Base-by-base conservation (phyloP, 140 eudicot genomes). In the Stevia rebaudiana region DNA sequence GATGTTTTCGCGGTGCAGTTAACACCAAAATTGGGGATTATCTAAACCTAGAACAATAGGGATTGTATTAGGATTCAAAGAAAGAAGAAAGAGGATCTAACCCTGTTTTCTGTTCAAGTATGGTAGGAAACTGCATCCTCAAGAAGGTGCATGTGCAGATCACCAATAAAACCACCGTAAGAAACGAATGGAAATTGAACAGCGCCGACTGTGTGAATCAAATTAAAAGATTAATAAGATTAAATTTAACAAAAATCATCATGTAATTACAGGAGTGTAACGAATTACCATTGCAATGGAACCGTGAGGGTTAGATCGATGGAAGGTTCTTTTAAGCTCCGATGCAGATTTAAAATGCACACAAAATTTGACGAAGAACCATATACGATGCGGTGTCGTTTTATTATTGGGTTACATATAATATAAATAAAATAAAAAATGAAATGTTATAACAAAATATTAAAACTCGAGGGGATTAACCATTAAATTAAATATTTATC, bases 41-140 rank as follows among this genome's bases (percentile, higher is more conserved):
- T 25, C 5, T 11, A 40, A 44, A 46, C 52, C 46, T 56, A 73
- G 53, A 65, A 35, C 48, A n/a, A 35, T 15, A 46, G 17, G 5
- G 37, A 72, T 42, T 31, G 19, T 40, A 70, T 25, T 21, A 25
- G 37, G 25, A 28, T 52, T 16, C 0, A 63, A 18, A 6, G 3
- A 40, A 37, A 31, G 39, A 49, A 22, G 35, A 22, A 21, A 35
- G 16, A 9, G 6, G 15, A 18, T 10, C 11, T 47, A 64, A 92
- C 98, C 98, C 98, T 8, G 95, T 92, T 85, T 84, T 88, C 54
- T 88, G 95, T 63, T 92, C 94, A 78, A 92, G 87, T 67, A 92
- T 72, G 15, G 98, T 89, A 2, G 98, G 98, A 57, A 92, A 92
- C 62, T 88, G 98, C 85, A 92, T 83, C 89, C 85, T 92, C 76